Evolutionary conservation across 352 stramenopile species (phyloP).

Genomic region (Phytophthora sp.): DNA sequence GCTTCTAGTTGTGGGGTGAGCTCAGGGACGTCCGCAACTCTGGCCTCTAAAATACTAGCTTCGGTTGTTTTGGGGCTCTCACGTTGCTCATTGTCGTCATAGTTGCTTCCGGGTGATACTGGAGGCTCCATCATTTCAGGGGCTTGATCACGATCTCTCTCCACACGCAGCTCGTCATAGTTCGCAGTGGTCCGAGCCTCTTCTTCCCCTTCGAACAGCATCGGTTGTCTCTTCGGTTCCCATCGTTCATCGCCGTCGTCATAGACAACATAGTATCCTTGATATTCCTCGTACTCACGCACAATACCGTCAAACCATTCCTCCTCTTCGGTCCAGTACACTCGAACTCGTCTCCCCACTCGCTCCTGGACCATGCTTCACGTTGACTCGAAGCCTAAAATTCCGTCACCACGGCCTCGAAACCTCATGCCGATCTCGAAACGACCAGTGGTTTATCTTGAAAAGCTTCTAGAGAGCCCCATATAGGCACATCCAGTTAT

Average conservation of each 20-base stretch:
- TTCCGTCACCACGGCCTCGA: constrained; percentile 18
- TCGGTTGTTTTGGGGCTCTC: constrained; percentile 11
- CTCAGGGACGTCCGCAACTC: constrained; percentile 2
- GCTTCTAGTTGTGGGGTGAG: not conserved
- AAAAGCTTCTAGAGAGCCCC: constrained; percentile 9
- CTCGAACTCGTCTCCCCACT: constrained; percentile 67
- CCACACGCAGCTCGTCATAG: constrained; percentile 11
- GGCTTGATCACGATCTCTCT: not conserved
- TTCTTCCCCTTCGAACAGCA: constrained; percentile 49
- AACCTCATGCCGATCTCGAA: constrained; percentile 29
- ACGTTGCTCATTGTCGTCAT: constrained; percentile 36
- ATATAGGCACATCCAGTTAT: constrained; percentile 17
- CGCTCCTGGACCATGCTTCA: constrained; percentile 25
- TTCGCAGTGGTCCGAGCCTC: constrained; percentile 13
- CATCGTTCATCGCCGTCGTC: constrained; percentile 86
- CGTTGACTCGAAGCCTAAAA: too few species aligned
- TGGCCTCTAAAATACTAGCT: not conserved
- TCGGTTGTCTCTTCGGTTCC: constrained; percentile 47
- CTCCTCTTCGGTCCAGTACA: constrained; percentile 76
- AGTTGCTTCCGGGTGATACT: constrained; percentile 39
- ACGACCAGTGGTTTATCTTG: constrained; percentile 18
- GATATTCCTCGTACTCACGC: constrained; percentile 39
- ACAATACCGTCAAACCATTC: constrained; percentile 76
- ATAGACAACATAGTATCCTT: constrained; percentile 77
- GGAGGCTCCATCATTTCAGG: constrained; percentile 56